Evolutionary conservation across 2,329 filamentous ascomycete species (phyloP), one percentile per base, ranked within the genome.

Genomic region (Cercospora zeae-maydis): DNA sequence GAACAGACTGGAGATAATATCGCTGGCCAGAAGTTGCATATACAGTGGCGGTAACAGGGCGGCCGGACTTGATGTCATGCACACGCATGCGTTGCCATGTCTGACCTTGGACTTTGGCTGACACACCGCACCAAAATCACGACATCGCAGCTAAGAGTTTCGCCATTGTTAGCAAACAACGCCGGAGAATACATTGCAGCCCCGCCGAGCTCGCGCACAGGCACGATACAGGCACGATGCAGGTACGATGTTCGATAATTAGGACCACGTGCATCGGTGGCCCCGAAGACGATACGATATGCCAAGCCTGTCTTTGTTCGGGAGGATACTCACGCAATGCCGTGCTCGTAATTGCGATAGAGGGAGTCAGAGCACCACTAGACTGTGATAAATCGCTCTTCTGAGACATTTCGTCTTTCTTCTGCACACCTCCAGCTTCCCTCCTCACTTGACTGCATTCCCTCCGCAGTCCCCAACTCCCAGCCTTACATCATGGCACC

Each of bases 81-180:
- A 49, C 42, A 24, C 42, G 42, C 16, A 27, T 21, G 21, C 42
- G 7, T 24, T 6, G 42, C 42, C 13, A 14, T 27, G 14, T 30
- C 42, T 49, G 24, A 24, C 7, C 11, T 6, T 13, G n/a, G 49
- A 19, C 30, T 27, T 16, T 53, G 30, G 27, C 49, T 33, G 49
- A 53, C 49, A 53, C 49, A 16, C n/a, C 14, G 49, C 49, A 30
- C 49, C 27, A 21, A 53, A 53, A 53, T 53, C 49, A 53, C 49
- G 30, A 53, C 49, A 53, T 53, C 30, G 31, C 49, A 34, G 49
- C 49, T 53, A 53, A 53, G 49, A 53, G 49, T 53, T 53, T 34
- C 49, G 49, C 49, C 49, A 53, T 53, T n/a, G 49, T 53, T 34
- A 19, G 4, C 49, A 19, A 21, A 53, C 49, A 31, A 34, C 49